Evolutionary conservation across 192 early-diverging fungal genomes (phyloP), one percentile per base, ranked within the genome.

Genomic region (Backusella macrospora): DNA sequence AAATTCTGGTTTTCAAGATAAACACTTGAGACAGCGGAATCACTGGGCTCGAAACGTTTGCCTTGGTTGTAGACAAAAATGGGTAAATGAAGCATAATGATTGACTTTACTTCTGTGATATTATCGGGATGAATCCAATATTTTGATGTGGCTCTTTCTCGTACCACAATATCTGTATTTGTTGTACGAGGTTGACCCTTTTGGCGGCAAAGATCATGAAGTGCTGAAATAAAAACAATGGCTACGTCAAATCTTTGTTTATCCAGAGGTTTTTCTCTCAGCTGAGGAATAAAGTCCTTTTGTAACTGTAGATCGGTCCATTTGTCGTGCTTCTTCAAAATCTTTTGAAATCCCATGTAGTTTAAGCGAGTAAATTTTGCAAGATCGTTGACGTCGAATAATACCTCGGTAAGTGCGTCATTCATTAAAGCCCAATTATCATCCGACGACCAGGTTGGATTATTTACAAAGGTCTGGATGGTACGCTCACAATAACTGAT

Each of bases 241-340:
- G 96, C 87, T 40, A 85, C 86, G 73, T 98, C 96, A 84, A 95
- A 97, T 82, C 93, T 94, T 73, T 94, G 90, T 71, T 93, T 89
- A 76, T 92, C 90, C 76, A 96, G 94, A 12, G 93, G 89, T 21
- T 87, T 82, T 77, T 79, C 85, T 85, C 95, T 93, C 74, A 98
- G 81, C 74, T 92, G 85, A 81, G 91, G 81, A 79, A 88, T 84
- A 82, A 92, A 92, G 79, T 92, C 78, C 47, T 91, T 87, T 81
- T 92, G 85, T 48, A 99, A 80, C 43, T 87, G 81, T 72, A 89
- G 91, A 21, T 78, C 78, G 29, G 95, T 94, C 81, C 94, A 92
- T 78, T 96, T 96, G 82, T 99, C 97, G 78, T 99, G 98, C 83
- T 99, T 99, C 84, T 99, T 99, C 74, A 99, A 84, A 76, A 98